Percentiles rank a stretch among this genome's conserved stretches.
Evolutionary conservation across 2,329 filamentous ascomycete species (phyloP).

Genomic region (Fusarium chlamydosporum): DNA sequence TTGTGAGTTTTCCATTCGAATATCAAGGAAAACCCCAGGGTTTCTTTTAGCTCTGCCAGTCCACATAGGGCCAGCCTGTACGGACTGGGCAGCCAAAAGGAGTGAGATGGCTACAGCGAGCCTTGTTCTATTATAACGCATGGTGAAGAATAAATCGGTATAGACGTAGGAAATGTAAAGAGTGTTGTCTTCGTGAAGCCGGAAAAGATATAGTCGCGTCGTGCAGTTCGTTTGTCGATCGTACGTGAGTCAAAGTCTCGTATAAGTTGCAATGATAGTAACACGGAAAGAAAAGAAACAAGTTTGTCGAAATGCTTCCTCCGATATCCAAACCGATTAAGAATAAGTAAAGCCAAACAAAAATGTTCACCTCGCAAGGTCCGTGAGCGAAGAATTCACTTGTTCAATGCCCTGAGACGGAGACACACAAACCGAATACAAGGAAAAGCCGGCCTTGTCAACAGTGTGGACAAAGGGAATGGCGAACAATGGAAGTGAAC

Average conservation of each 20-base stretch:
- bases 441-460: conserved; percentile 29
- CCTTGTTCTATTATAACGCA: conserved; percentile 42
- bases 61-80: conserved; percentile 56
- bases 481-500: conserved; percentile 26
- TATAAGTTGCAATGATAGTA: conserved; percentile 21
- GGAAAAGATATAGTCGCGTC: conserved; percentile 18
- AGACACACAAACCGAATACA: conserved; percentile 25
- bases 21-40: conserved; percentile 36
- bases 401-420: conserved; percentile 29
- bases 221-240: conserved; percentile 27
- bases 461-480: conserved; percentile 29
- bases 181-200: conserved; percentile 19
- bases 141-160: conserved; percentile 29
- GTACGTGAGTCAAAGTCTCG: conserved; percentile 33
- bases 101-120: conserved; percentile 47
- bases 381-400: conserved; percentile 27
- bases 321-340: conserved; percentile 33
- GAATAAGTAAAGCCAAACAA: conserved; percentile 16
- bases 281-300: conserved; percentile 13
- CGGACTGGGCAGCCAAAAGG: conserved; percentile 50
- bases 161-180: conserved; percentile 16
- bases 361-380: conserved; percentile 12
- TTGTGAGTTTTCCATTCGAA: conserved; percentile 31
- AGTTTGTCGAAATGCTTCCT: conserved; percentile 23
- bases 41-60: conserved; percentile 48